A percentile compares a stretch with the other conserved stretches of the same genome.
Evolutionary conservation across 2,329 filamentous ascomycete species (phyloP).

Genomic region (Aspergillus melleus): DNA sequence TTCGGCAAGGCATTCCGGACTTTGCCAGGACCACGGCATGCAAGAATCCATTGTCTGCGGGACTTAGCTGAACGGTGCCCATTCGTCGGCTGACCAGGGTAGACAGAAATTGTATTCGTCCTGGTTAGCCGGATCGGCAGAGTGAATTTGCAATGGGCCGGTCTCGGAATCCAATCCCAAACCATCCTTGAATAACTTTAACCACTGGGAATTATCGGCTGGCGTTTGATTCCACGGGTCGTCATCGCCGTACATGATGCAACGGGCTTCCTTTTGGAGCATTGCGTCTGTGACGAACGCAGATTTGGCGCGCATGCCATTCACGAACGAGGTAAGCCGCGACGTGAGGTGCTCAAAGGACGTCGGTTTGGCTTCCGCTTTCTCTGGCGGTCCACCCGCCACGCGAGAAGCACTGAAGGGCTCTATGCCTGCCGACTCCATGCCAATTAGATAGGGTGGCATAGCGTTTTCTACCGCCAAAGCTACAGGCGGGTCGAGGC

Average conservation of each 20-base stretch:
- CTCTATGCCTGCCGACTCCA: constrained; percentile 22
- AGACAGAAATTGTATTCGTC: constrained; percentile 8
- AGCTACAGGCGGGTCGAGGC: constrained; percentile 30
- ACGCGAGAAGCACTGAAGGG: constrained; percentile 16
- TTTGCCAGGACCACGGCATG: constrained; percentile 18
- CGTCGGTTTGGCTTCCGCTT: not conserved
- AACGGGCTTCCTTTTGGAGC: constrained; percentile 33
- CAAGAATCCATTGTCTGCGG: not conserved
- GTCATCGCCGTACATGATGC: constrained; percentile 31
- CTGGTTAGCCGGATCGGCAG: not conserved
- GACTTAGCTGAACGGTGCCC: not conserved
- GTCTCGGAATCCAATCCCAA: constrained; percentile 9
- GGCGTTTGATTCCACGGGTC: constrained; percentile 40
- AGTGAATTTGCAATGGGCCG: not conserved
- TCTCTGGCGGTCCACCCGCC: not conserved
- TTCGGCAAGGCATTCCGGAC: constrained; percentile 18
- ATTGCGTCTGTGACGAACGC: constrained; percentile 30
- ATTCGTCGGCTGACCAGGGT: constrained; percentile 10
- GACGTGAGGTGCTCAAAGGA: constrained; percentile 27
- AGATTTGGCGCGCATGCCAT: constrained; percentile 22
- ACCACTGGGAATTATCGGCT: constrained; percentile 34
- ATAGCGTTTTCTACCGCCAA: constrained; percentile 39
- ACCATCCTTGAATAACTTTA: constrained; percentile 30
- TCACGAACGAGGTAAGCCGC: constrained; percentile 24
- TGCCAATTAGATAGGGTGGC: constrained; percentile 37